These are phyloP conservation scores for Pythium aquatile DNA, from an alignment of 352 stramenopile genomes.

Conservation along the genomic window DNA sequence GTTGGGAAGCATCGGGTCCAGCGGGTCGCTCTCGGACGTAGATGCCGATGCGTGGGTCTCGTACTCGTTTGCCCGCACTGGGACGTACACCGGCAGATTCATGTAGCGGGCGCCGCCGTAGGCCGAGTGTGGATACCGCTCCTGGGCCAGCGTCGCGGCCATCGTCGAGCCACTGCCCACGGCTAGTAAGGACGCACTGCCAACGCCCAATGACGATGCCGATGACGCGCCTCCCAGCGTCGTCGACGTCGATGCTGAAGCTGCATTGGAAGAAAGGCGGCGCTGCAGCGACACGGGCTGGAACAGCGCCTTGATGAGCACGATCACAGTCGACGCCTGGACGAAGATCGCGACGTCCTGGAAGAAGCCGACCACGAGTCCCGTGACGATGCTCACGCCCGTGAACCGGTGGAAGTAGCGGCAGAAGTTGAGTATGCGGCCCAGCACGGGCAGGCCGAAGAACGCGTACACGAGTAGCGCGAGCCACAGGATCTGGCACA, in stretches of 20 bases:
- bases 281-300: slow-evolving; percentile 29
- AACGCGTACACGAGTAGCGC: slow-evolving; percentile 67
- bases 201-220: not conserved
- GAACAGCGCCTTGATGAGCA: slow-evolving; percentile 63
- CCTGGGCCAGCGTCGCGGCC: slow-evolving; percentile 10
- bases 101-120: slow-evolving; percentile 25
- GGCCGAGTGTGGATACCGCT: slow-evolving; percentile 25
- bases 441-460: slow-evolving; percentile 56
- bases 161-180: slow-evolving; percentile 7
- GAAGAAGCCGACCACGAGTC: slow-evolving; percentile 41
- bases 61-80: slow-evolving; percentile 55
- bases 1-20: slow-evolving; percentile 23
- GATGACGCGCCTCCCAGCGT: not conserved
- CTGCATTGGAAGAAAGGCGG: slow-evolving; percentile 17
- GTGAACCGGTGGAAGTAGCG: slow-evolving; percentile 61
- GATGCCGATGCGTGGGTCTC: slow-evolving; percentile 21
- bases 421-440: slow-evolving; percentile 58
- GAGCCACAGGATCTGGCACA: slow-evolving; percentile 66
- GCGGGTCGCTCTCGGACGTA: slow-evolving; percentile 22
- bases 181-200: not conserved
- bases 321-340: slow-evolving; percentile 61
- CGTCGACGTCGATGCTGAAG: slow-evolving; percentile 12
- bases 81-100: slow-evolving; percentile 60
- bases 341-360: slow-evolving; percentile 68
- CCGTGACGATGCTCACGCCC: slow-evolving; percentile 41